A percentile compares a stretch with the other conserved stretches of the same genome.
These are phyloP conservation scores for Candida hungchunana DNA, from an alignment of 805 yeast genomes.

Conservation along the genomic window DNA sequence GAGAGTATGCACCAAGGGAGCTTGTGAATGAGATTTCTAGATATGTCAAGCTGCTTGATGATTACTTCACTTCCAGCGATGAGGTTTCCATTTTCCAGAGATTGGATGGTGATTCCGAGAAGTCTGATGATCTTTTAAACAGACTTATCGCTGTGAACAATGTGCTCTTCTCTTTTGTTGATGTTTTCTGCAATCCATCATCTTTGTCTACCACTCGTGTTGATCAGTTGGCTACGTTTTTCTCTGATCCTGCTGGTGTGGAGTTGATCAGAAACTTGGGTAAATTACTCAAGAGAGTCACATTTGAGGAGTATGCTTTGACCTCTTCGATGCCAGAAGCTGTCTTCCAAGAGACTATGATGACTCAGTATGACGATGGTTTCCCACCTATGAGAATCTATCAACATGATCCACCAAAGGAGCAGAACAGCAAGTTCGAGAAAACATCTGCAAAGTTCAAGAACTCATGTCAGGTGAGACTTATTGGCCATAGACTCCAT, in stretches of 20 bases:
- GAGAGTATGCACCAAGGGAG: constrained; percentile 40
- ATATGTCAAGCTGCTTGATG: constrained; percentile 28
- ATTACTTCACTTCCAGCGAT: constrained; percentile 24
- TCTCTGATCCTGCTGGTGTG: constrained; percentile 40
- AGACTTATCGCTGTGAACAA: constrained; percentile 35
- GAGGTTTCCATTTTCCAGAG: constrained; percentile 26
- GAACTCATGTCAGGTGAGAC: constrained; percentile 54
- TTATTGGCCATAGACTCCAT: constrained; percentile 46
- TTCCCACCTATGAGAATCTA: constrained; percentile 40
- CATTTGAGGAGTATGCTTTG: constrained; percentile 54
- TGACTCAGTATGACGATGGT: constrained; percentile 28
- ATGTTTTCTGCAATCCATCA: constrained; percentile 51
- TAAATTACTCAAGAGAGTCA: constrained; percentile 43
- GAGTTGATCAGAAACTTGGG: constrained; percentile 39
- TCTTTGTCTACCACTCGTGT: constrained; percentile 38
- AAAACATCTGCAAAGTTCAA: constrained; percentile 57
- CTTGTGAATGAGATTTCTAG: constrained; percentile 32
- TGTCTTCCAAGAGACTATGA: constrained; percentile 41
- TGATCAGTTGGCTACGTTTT: constrained; percentile 34
- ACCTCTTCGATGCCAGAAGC: constrained; percentile 44
- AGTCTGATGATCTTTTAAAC: constrained; percentile 25
- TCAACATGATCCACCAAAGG: constrained; percentile 34
- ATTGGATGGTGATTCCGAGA: constrained; percentile 15
- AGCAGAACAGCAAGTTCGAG: constrained; percentile 32
- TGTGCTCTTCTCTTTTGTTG: constrained; percentile 48